Base-by-base conservation (phyloP, 2,329 filamentous ascomycete species). In the Arachnomyces sp. region DNA sequence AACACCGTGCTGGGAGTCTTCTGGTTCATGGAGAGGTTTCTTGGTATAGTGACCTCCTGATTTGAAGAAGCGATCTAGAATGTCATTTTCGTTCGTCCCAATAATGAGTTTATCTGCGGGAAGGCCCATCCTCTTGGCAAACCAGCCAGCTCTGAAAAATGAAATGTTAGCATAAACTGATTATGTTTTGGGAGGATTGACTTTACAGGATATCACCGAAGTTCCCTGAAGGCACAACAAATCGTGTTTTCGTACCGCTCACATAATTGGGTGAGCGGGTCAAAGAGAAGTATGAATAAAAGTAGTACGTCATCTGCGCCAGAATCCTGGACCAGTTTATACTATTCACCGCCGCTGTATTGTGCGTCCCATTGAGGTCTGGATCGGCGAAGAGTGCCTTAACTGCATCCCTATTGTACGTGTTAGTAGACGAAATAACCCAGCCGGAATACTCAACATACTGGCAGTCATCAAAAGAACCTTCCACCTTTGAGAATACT, bases 261-360 rank as follows among this genome's bases (percentile, higher is more conserved):
- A 78, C 74, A 62, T 84, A 83, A 12, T 68, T 63, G 0, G 74
- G 57, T 3, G 77, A 77, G 37, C 74, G 70, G 45, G 72, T 74
- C 28, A 98, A 79, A 11, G 81, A 71, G 67, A 95, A 95, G 73
- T 96, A 96, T 9, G 92, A 81, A 65, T 92, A 75, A 72, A 95
- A 94, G 73, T 95, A 98, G 75, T 95, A 96, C 45, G 86, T 87
- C 49, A 94, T 95, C 69, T 98, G 92, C 9, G 92, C 90, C 29
- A 98, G 76, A 52, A 98, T 96, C 52, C 92, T 77, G 2, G 89
- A 85, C 77, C 84, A 95, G 69, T 96, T 96, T 69, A 96, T 96
- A 34, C 85, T 92, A 72, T 96, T 96, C 51, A 96, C 87, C 32
- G 92, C 90, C 31, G 85, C 90, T 32, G 96, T 82, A 51, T 86